phyloP scores from a whole-genome alignment of 805 yeast genomes.

The Deakozyma indianensis region DNA sequence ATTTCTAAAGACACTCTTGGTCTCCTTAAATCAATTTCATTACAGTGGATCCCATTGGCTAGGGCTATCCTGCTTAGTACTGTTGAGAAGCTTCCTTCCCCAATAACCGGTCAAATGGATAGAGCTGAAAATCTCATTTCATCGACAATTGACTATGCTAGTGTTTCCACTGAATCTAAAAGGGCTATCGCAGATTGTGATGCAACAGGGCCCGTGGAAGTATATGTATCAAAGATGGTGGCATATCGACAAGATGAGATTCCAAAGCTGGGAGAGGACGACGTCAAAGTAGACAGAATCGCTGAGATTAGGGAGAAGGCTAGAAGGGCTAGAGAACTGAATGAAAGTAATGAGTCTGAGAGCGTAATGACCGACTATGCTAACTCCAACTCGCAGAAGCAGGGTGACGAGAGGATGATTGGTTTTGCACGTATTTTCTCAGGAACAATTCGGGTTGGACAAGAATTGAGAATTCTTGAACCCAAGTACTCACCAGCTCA shows the following conservation, averaged over 20 bases:
- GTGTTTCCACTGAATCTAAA: conserved; percentile 9
- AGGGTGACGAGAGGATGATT: conserved; percentile 28
- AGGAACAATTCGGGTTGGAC: conserved; percentile 68
- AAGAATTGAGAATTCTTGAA: conserved; percentile 59
- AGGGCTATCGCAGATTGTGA: conserved; percentile 55
- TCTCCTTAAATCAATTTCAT: conserved; percentile 51
- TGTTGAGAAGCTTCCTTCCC: conserved; percentile 75
- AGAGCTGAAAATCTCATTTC: conserved; percentile 52
- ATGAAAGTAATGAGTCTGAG: background rate
- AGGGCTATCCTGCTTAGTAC: conserved; percentile 74
- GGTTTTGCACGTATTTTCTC: conserved; percentile 85
- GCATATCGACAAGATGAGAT: conserved; percentile 14
- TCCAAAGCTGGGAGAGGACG: conserved; percentile 6
- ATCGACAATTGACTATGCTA: background rate
- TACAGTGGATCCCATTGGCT: conserved; percentile 92
- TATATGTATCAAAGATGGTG: conserved; percentile 79
- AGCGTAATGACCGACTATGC: background rate
- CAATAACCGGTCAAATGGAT: conserved; percentile 54
- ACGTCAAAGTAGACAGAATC: conserved; percentile 9
- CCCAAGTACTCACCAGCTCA: conserved; percentile 71
- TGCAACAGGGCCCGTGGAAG: conserved; percentile 46
- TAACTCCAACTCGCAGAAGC: conserved; percentile 1
- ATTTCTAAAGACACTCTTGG: conserved; percentile 62
- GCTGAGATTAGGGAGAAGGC: conserved; percentile 11
- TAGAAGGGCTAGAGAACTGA: conserved; percentile 12